These are phyloP conservation scores for Petasospora rhodanensis DNA, from an alignment of 1,139 yeast species.

Conservation along the genomic window DNA sequence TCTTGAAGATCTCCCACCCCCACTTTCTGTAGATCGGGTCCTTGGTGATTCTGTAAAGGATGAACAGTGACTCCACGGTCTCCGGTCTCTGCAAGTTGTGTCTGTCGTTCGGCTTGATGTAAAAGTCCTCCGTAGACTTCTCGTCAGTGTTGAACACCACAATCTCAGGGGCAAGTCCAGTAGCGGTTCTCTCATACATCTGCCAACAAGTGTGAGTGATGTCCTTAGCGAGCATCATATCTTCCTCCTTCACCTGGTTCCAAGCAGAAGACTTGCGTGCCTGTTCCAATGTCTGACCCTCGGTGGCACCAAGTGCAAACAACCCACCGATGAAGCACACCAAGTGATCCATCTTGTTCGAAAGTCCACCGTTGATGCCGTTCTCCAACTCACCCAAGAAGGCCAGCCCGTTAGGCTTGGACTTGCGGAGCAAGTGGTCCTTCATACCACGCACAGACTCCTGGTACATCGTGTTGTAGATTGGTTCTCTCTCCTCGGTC, in stretches of 20 bases:
- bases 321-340: constrained; percentile 93
- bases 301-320: constrained; percentile 85
- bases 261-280: constrained; percentile 43
- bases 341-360: constrained; percentile 89
- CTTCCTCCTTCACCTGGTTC: constrained; percentile 45
- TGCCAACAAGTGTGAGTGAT: constrained; percentile 77
- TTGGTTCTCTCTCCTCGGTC: constrained; percentile 55
- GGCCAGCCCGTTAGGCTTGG: constrained; percentile 59
- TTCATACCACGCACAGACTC: constrained; percentile 74
- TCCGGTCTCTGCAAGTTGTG: constrained; percentile 93
- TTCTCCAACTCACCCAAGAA: constrained; percentile 75
- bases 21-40: constrained; percentile 81
- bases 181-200: constrained; percentile 67
- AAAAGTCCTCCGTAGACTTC: constrained; percentile 47
- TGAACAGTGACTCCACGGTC: constrained; percentile 84
- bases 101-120: constrained; percentile 63
- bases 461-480: constrained; percentile 72
- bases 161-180: constrained; percentile 87
- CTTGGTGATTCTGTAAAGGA: constrained; percentile 74
- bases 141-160: constrained; percentile 62
- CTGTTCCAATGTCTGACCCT: constrained; percentile 53
- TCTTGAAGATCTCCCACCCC: constrained; percentile 84
- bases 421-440: constrained; percentile 55
- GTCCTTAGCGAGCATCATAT: constrained; percentile 68
- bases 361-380: constrained; percentile 57